Base-by-base conservation (phyloP, 2,329 filamentous ascomycete species). In the Diaporthe humulicola region DNA sequence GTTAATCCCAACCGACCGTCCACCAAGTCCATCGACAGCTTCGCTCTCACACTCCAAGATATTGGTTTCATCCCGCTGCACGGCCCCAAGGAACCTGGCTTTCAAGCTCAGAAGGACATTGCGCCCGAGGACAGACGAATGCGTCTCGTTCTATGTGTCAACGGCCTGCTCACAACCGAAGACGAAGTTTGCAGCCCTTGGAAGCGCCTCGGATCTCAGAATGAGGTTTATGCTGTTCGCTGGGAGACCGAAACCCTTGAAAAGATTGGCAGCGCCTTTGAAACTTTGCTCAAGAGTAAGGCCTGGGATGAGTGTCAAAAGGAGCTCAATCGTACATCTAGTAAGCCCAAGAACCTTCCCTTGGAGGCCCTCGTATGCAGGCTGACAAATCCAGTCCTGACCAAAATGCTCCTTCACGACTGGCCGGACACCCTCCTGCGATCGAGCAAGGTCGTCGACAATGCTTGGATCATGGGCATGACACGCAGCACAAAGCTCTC, bases 1-100 rank as follows among this genome's bases (percentile, higher is more conserved):
- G 94, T 97, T n/a, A 98, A 97, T 81, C 94, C 94, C 57, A 92
- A 93, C 1, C 91, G 93, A 48, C 96, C 98, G 88, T 94, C 94
- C 0, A 91, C 92, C 70, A 93, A 95, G 82, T 95, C 96, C 88
- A 94, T 98, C 88, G 95, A 98, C 77, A 88, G 93, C n/a, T 98
- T 97, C 81, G 90, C 93, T 15, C 92, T 92, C 78, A 95, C 98
- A 77, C 93, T 98, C 22, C 92, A 95, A 79, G 96, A 98, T 80
- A 98, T 98, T 83, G 95, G 91, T 0, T 94, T 98, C 79, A 84
- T 98, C 15, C 94, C 95, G 0, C 87, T 98, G 22, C 90, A 91
- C 70, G 89, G 89, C 19, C n/a, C 57, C 57, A 64, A 72, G 42
- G 72, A 76, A 10, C 75, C 83, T 4, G 85, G 88, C 50, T 82